Conservation (phyloP, 2,329 filamentous ascomycete genomes). For the Microsporum audouinii region DNA sequence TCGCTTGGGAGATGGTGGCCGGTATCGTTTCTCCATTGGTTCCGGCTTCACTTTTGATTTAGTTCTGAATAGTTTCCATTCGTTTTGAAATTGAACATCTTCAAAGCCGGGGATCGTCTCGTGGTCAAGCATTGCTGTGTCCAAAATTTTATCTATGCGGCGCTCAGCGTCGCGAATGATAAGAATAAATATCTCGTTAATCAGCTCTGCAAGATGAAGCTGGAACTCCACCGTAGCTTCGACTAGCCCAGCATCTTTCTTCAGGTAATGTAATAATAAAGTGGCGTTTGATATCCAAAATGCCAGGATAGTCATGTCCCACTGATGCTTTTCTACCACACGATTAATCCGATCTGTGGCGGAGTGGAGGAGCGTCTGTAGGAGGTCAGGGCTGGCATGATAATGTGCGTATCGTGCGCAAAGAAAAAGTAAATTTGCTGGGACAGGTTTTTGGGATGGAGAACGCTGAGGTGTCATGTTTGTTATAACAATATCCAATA, state of each 20-base stretch:
- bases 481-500: constrained; percentile 90
- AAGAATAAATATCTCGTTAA: constrained; percentile 96
- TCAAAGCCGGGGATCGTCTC: constrained; percentile 97
- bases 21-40: constrained; percentile 76
- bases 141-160: constrained; percentile 89
- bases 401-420: constrained; percentile 95
- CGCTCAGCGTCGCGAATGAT: constrained; percentile 94
- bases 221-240: constrained; percentile 80
- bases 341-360: constrained; percentile 96
- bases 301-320: constrained; percentile 98
- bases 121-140: constrained; percentile 88
- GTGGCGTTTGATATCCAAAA: constrained; percentile 99
- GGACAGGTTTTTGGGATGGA: constrained; percentile 92
- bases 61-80: constrained; percentile 93
- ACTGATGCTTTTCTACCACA: constrained; percentile 88
- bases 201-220: constrained; percentile 79
- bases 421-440: constrained; percentile 92
- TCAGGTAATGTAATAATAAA: constrained; percentile 86
- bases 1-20: constrained; percentile 86
- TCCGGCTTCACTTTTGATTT: constrained; percentile 84
- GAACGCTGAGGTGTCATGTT: constrained; percentile 96
- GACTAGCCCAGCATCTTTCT: constrained; percentile 77
- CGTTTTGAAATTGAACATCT: constrained; percentile 91
- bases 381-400: constrained; percentile 74
- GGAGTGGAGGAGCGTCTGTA: constrained; percentile 66